phyloP scores from a whole-genome alignment of 768 basidiomycete genomes.

The Russula earlei region DNA sequence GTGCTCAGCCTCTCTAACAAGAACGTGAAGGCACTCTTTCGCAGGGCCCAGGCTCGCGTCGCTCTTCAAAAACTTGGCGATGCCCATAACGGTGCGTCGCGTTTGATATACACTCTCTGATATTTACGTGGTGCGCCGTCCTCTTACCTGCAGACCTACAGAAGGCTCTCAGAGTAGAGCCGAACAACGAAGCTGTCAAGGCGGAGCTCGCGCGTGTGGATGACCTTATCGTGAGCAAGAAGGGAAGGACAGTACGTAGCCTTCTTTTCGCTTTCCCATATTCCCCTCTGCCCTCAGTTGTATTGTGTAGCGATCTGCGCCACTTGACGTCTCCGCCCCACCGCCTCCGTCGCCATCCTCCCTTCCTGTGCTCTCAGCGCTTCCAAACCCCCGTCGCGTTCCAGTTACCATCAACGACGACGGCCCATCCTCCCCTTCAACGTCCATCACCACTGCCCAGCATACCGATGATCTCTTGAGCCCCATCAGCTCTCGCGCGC shows the following conservation, averaged over 20 bases:
- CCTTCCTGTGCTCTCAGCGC: background rate
- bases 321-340: slow-evolving; percentile 20
- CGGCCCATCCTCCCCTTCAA: background rate
- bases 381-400: slow-evolving; percentile 42
- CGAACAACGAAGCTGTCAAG: slow-evolving; percentile 51
- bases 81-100: slow-evolving; percentile 50
- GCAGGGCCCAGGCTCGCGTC: slow-evolving; percentile 64
- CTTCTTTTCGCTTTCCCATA: background rate
- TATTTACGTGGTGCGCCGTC: background rate
- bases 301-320: slow-evolving; percentile 24
- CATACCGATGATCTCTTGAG: slow-evolving; percentile 7
- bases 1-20: slow-evolving; percentile 44
- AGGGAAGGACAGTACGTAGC: slow-evolving; percentile 24
- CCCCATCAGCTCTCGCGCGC: slow-evolving; percentile 17
- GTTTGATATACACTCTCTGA: background rate
- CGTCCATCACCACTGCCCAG: background rate
- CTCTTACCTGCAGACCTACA: slow-evolving; percentile 44
- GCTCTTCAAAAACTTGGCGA: slow-evolving; percentile 45
- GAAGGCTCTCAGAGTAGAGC: slow-evolving; percentile 50
- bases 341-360: background rate
- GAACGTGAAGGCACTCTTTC: slow-evolving; percentile 74
- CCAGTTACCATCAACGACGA: slow-evolving; percentile 53
- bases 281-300: background rate
- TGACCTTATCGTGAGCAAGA: slow-evolving; percentile 30
- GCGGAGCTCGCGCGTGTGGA: slow-evolving; percentile 50